These are phyloP conservation scores for Periconia sp. DNA, from an alignment of 2,329 filamentous ascomycete species.

Conservation along the genomic window DNA sequence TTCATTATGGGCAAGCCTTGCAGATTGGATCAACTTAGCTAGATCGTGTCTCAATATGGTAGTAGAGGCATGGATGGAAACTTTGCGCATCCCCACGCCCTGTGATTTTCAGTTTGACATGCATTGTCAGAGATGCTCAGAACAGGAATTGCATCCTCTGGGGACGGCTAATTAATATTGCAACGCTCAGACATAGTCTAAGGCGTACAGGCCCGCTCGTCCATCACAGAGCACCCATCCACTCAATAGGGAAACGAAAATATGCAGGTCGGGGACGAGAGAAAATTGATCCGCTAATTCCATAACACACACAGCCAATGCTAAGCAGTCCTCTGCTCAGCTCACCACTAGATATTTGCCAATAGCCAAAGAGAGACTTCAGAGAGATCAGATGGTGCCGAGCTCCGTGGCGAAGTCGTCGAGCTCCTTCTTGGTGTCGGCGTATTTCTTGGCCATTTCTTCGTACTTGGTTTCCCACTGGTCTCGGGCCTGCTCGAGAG, in stretches of 20 bases:
- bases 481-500: constrained; percentile 88
- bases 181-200: constrained; percentile 39
- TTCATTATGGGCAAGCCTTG: background rate
- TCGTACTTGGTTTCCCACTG: constrained; percentile 98
- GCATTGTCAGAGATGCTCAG: too few species aligned
- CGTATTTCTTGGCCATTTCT: constrained; percentile 93
- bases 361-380: constrained; percentile 34
- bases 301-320: constrained; percentile 14
- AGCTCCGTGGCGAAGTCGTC: constrained; percentile 91
- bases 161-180: constrained; percentile 32
- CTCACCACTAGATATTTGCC: constrained; percentile 30
- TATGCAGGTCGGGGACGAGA: constrained; percentile 32
- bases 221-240: constrained; percentile 25
- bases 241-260: constrained; percentile 26
- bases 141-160: constrained; percentile 1
- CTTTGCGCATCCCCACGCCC: too few species aligned
- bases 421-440: constrained; percentile 82
- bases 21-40: too few species aligned
- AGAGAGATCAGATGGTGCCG: constrained; percentile 77
- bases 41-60: too few species aligned
- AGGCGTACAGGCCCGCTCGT: constrained; percentile 35
- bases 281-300: constrained; percentile 20
- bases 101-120: too few species aligned
- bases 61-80: too few species aligned
- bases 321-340: constrained; percentile 23